phyloP scores from a whole-genome alignment of 2,329 filamentous ascomycete genomes.

The Clonostachys sp. region DNA sequence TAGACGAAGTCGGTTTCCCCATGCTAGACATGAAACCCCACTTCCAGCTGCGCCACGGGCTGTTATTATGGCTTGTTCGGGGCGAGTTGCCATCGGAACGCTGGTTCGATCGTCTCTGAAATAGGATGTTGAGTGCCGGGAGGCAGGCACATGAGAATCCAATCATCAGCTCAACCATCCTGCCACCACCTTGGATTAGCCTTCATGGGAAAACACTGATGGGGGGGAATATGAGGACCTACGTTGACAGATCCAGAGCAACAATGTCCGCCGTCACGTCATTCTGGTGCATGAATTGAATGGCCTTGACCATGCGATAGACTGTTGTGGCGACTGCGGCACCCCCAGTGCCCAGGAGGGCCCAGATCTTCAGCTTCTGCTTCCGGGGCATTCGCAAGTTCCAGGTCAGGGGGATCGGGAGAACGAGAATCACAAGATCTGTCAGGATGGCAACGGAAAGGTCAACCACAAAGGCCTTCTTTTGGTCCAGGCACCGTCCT shows the following conservation, averaged over 20 bases:
- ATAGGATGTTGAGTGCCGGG: constrained; percentile 11
- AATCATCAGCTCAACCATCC: constrained; percentile 12
- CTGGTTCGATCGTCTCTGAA: neutral
- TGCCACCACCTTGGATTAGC: neutral
- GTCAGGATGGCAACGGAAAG: constrained; percentile 21
- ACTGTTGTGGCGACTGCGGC: constrained; percentile 18
- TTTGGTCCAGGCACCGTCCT: constrained; percentile 19
- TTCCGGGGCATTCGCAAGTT: constrained; percentile 14
- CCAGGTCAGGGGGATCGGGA: constrained; percentile 24
- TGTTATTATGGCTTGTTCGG: neutral
- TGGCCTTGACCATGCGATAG: constrained; percentile 14
- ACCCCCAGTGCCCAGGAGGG: constrained; percentile 20
- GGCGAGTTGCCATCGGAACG: neutral
- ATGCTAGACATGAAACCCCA: neutral
- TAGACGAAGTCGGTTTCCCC: neutral
- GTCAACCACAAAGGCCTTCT: constrained; percentile 23
- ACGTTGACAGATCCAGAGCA: neutral
- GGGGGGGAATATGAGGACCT: neutral
- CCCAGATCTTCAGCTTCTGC: constrained; percentile 24
- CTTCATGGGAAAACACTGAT: neutral
- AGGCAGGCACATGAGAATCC: constrained; percentile 17
- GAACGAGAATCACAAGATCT: constrained; percentile 22
- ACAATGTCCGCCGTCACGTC: constrained; percentile 17
- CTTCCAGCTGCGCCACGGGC: too few species aligned
- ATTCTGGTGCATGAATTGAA: constrained; percentile 10